Percentiles rank a stretch among this genome's conserved stretches.
Evolutionary conservation across 2,329 filamentous ascomycete genomes (phyloP).

Genomic region (Alternaria postmessia): DNA sequence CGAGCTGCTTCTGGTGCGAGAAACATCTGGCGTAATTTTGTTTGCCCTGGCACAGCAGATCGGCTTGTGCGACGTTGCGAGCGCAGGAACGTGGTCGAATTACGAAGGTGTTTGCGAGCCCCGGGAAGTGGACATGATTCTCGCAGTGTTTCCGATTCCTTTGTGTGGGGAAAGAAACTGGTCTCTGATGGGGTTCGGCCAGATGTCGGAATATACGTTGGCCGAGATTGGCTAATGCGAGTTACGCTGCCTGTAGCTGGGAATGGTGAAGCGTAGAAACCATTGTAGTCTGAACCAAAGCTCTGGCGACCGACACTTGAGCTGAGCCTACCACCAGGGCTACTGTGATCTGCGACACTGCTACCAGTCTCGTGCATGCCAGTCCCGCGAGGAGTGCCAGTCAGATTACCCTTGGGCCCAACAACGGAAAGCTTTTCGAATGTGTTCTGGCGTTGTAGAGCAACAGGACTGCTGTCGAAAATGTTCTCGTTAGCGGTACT

Average conservation of each 20-base stretch:
- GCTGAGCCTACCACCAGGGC: conserved; percentile 35
- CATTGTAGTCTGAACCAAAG: conserved; percentile 20
- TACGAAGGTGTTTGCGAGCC: conserved; percentile 23
- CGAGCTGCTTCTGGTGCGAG: conserved; percentile 36
- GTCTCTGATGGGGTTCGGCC: conserved; percentile 35
- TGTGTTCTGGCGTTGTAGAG: conserved; percentile 40
- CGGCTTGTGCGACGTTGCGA: conserved; percentile 32
- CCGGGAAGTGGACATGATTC: conserved; percentile 20
- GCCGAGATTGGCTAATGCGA: conserved; percentile 22
- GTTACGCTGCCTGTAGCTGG: conserved; percentile 33
- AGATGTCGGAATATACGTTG: conserved; percentile 7
- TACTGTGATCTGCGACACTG: conserved; percentile 50
- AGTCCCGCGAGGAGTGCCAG: conserved; percentile 48
- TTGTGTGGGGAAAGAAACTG: conserved; percentile 28
- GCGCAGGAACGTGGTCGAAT: conserved; percentile 28
- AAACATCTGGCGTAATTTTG: conserved; percentile 46
- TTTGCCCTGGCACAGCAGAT: conserved; percentile 45
- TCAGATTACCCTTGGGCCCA: conserved; percentile 49
- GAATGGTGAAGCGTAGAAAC: conserved; percentile 36
- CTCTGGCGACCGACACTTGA: conserved; percentile 28
- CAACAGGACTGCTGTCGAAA: conserved; percentile 2
- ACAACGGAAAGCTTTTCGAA: conserved; percentile 47
- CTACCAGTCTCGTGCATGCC: conserved; percentile 50
- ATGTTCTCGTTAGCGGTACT: conserved; percentile 12
- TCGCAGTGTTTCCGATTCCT: conserved; percentile 22